Evolutionary conservation across 1,284 basidiomycete genomes (phyloP).

Genomic region (Ustilago bromivora): DNA sequence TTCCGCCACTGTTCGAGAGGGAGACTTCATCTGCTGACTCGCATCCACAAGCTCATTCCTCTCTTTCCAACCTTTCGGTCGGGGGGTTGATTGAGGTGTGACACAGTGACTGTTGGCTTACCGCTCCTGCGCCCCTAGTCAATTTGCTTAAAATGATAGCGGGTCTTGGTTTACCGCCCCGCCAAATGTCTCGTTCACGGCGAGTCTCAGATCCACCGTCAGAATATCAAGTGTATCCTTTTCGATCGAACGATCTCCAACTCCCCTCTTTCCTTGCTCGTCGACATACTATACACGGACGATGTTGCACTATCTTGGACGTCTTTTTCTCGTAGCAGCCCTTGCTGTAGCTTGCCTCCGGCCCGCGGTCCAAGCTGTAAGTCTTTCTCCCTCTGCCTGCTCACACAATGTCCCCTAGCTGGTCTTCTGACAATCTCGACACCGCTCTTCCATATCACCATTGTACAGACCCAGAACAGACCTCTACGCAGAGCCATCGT

Average conservation of each 20-base stretch:
- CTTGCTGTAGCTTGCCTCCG: slow-evolving; percentile 16
- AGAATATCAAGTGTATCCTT: too few relatives aligned
- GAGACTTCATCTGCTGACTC: slow-evolving; percentile 4
- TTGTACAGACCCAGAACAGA: neutral
- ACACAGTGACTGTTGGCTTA: slow-evolving; percentile 1
- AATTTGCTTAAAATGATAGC: neutral
- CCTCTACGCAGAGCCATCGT: slow-evolving; percentile 1
- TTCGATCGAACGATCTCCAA: too few relatives aligned
- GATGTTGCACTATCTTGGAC: slow-evolving; percentile 7
- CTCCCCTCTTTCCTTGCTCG: neutral
- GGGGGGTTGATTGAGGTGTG: neutral
- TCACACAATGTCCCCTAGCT: neutral
- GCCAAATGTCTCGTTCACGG: neutral
- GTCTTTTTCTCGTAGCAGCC: slow-evolving; percentile 4
- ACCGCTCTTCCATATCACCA: neutral
- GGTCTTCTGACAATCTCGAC: neutral
- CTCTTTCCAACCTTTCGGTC: neutral
- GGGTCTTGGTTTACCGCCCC: neutral
- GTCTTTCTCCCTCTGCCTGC: neutral
- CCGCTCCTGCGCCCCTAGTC: neutral
- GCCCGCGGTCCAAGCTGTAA: slow-evolving; percentile 22
- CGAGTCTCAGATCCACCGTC: neutral
- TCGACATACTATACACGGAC: neutral
- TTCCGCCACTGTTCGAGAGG: slow-evolving; percentile 1
- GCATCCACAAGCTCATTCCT: neutral